A percentile compares a stretch with the other conserved stretches of the same genome.
Conservation (phyloP, 345 rosid species). For the Salix koriyanagi region DNA sequence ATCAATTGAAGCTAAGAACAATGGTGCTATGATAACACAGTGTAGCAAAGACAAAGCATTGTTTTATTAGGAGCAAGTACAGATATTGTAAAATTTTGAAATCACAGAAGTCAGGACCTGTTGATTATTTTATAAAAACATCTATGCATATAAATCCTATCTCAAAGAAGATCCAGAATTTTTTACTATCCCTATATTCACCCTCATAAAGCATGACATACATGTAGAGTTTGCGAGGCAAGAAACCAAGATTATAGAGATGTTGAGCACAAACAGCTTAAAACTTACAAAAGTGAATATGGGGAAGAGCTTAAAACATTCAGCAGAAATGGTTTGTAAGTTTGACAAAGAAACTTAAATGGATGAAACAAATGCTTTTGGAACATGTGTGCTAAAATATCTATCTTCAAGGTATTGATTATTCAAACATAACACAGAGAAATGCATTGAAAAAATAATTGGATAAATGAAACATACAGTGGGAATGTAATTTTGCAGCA, state of each 20-base stretch:
- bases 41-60: not conserved
- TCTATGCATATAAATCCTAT: not conserved
- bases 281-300: not conserved
- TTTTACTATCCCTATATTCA: not conserved
- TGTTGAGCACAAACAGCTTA: not conserved
- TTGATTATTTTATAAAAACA: not conserved
- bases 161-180: not conserved
- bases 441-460: not conserved
- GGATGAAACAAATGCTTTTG: not conserved
- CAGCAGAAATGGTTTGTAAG: not conserved
- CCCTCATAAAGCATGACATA: not conserved
- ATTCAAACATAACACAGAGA: not conserved
- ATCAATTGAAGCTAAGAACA: not conserved
- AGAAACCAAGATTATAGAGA: not conserved
- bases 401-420: not conserved
- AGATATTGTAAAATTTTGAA: not conserved
- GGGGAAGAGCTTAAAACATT: not conserved
- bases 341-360: not conserved
- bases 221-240: not conserved
- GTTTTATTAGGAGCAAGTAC: not conserved
- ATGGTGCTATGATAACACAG: not conserved
- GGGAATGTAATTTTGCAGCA: constrained; percentile 42
- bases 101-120: not conserved
- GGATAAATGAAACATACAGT: constrained; percentile 41
- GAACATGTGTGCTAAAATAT: not conserved